These are phyloP conservation scores for Cardamine resedifolia DNA, from an alignment of 345 rosid genomes.

Conservation along the genomic window DNA sequence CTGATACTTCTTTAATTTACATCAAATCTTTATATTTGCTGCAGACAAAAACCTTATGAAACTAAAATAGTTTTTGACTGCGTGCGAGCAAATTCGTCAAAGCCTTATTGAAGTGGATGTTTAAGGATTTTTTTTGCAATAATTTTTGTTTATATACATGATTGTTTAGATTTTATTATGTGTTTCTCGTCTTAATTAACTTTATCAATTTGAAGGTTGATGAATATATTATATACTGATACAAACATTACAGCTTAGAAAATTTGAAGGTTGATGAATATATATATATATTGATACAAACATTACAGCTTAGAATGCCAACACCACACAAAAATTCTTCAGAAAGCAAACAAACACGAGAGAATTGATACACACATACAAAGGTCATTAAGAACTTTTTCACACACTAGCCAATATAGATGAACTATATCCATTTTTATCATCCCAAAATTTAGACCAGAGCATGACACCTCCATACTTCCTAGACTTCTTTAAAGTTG, in stretches of 20 bases:
- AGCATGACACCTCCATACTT: constrained; percentile 70
- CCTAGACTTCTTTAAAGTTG: constrained; percentile 41
- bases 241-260: too few relatives aligned
- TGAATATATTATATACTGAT: too few relatives aligned
- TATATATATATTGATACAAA: background rate
- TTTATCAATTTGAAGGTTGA: background rate
- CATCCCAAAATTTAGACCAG: constrained; percentile 61
- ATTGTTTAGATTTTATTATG: too few relatives aligned
- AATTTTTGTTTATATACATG: too few relatives aligned
- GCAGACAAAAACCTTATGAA: too few relatives aligned
- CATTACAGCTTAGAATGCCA: background rate
- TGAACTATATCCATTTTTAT: constrained; percentile 50
- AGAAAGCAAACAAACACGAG: constrained; percentile 12
- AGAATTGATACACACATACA: background rate
- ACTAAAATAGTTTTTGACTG: too few relatives aligned
- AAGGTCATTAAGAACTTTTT: constrained; percentile 15
- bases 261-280: constrained; percentile 2
- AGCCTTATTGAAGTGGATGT: too few relatives aligned
- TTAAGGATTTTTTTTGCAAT: too few relatives aligned
- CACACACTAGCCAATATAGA: constrained; percentile 46
- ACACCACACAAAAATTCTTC: constrained; percentile 1
- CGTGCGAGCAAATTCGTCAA: too few relatives aligned
- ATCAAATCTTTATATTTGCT: too few relatives aligned
- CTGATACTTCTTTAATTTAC: too few relatives aligned
- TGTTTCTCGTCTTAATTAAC: too few relatives aligned